Conservation (phyloP, 306 rosid genomes). For the Albizia julibrissin region DNA sequence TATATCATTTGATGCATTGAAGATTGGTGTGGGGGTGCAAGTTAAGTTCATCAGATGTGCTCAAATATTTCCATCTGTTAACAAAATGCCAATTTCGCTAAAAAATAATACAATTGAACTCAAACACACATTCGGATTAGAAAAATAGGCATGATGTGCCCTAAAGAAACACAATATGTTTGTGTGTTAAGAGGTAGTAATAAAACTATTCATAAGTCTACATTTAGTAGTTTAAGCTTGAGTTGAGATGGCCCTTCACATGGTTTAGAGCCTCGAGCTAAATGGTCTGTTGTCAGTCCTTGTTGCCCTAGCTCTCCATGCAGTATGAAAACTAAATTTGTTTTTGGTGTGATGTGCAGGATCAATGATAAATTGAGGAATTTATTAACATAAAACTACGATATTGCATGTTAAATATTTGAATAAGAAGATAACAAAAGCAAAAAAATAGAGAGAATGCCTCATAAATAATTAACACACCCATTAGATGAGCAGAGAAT, state of each 20-base stretch:
- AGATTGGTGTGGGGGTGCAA: neutral
- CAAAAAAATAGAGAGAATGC: neutral
- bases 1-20: conserved; percentile 7
- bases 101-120: neutral
- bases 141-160: conserved; percentile 14
- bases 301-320: neutral
- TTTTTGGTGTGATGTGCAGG: neutral
- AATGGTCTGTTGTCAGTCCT: neutral
- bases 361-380: neutral
- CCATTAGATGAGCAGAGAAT: neutral
- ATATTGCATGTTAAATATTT: neutral
- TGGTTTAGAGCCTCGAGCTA: neutral
- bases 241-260: neutral
- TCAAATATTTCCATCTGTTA: neutral
- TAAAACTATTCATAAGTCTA: neutral
- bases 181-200: neutral
- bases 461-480: neutral
- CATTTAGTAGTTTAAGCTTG: neutral
- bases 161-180: conserved; percentile 9
- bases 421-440: neutral
- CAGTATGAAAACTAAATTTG: neutral
- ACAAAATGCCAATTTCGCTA: conserved; percentile 2
- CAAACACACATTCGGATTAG: neutral
- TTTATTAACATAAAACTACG: neutral
- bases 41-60: neutral